Percentiles rank a stretch among this genome's conserved stretches.
These are phyloP conservation scores for Solanum pinnatisectum DNA, from an alignment of 257 asterid species.

Conservation along the genomic window DNA sequence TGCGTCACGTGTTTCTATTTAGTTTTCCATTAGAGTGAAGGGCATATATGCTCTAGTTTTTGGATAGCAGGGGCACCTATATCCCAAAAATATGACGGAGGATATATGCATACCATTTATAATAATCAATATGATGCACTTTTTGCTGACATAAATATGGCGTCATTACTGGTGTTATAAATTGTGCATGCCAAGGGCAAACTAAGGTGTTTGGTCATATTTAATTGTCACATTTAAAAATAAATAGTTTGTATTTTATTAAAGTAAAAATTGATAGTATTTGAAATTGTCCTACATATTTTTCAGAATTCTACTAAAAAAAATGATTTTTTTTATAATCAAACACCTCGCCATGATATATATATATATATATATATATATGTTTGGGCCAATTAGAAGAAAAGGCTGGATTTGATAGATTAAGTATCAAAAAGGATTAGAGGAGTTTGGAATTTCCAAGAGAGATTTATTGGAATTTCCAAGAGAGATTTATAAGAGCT, in stretches of 20 bases:
- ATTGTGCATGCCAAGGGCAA: background rate
- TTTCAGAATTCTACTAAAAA: background rate
- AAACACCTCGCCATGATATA: too few relatives aligned
- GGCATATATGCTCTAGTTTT: too few relatives aligned
- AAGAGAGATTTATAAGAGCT: conserved; percentile 18
- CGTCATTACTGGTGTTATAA: conserved; percentile 14
- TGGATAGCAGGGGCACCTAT: too few relatives aligned
- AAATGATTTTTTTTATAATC: background rate
- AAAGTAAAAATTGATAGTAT: background rate
- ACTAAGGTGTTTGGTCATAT: background rate
- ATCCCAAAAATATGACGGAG: too few relatives aligned
- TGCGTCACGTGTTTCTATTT: background rate
- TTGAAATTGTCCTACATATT: background rate
- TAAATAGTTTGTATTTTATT: background rate
- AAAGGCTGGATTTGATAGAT: background rate
- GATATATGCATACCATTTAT: too few relatives aligned
- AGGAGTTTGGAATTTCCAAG: conserved; percentile 2
- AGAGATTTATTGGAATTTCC: too few relatives aligned
- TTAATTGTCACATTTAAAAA: background rate
- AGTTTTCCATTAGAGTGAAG: too few relatives aligned
- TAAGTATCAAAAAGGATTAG: background rate
- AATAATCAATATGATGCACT: background rate
- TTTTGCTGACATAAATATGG: conserved; percentile 37
- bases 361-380: too few relatives aligned
- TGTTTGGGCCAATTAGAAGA: background rate